Percentiles rank a stretch among this genome's conserved stretches.
Evolutionary conservation across 208 protist genomes (phyloP).

Genomic region (Trypanosoma avium): DNA sequence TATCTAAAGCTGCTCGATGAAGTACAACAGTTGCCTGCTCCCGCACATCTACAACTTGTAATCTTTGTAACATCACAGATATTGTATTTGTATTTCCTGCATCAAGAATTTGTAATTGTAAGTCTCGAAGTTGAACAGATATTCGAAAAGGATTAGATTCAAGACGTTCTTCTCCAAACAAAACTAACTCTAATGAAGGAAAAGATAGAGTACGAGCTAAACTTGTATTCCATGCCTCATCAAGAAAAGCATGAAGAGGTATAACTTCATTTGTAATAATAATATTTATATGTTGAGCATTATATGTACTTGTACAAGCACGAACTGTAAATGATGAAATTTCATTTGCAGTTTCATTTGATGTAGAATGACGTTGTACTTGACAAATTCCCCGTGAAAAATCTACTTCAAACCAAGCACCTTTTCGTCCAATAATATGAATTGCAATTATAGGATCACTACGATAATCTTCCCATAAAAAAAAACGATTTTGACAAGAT

Average conservation of each 20-base stretch:
- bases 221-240: conserved; percentile 42
- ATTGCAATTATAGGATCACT: conserved; percentile 55
- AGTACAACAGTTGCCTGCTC: conserved; percentile 32
- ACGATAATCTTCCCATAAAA: conserved; percentile 72
- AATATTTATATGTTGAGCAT: conserved; percentile 61
- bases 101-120: conserved; percentile 46
- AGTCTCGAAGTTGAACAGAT: conserved; percentile 48
- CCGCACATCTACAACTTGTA: conserved; percentile 68
- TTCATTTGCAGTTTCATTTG: conserved; percentile 10
- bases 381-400: conserved; percentile 63
- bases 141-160: conserved; percentile 22
- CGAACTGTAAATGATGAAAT: conserved; percentile 52
- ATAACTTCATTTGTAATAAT: conserved; percentile 51
- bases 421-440: conserved; percentile 63
- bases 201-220: conserved; percentile 33
- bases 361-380: conserved; percentile 41
- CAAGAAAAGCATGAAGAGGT: conserved; percentile 46
- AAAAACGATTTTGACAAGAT: conserved; percentile 70
- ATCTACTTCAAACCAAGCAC: conserved; percentile 78
- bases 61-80: conserved; percentile 48
- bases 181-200: conserved; percentile 47
- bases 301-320: conserved; percentile 47
- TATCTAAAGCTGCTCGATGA: conserved; percentile 46
- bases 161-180: conserved; percentile 28
- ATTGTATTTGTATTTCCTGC: conserved; percentile 52